phyloP scores from a whole-genome alignment of 768 basidiomycete species.

The Termitomyces sp. region DNA sequence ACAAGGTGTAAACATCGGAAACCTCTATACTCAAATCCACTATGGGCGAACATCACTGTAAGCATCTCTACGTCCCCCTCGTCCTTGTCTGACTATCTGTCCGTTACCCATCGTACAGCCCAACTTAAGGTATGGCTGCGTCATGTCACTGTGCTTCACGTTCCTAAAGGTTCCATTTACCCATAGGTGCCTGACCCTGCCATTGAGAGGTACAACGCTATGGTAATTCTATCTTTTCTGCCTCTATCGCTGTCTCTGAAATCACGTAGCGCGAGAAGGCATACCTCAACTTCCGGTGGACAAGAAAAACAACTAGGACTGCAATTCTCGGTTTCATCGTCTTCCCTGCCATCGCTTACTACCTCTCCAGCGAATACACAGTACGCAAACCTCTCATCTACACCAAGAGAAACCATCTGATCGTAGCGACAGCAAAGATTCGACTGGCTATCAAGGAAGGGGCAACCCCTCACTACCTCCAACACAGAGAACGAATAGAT shows the following conservation, averaged over 20 bases:
- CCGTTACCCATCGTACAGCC: slow-evolving; percentile 30
- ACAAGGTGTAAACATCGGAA: slow-evolving; percentile 23
- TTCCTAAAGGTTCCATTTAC: not conserved
- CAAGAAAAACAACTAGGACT: slow-evolving; percentile 55
- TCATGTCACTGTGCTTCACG: not conserved
- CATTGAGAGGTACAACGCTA: slow-evolving; percentile 49
- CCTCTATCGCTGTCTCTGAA: slow-evolving; percentile 1
- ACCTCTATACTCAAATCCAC: slow-evolving; percentile 23
- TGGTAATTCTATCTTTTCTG: slow-evolving; percentile 26
- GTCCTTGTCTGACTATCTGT: slow-evolving; percentile 2
- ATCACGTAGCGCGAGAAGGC: slow-evolving; percentile 67
- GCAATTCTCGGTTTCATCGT: slow-evolving; percentile 59
- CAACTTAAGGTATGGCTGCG: slow-evolving; percentile 44
- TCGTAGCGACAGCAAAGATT: slow-evolving; percentile 26
- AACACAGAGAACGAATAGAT: slow-evolving; percentile 12
- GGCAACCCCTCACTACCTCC: slow-evolving; percentile 23
- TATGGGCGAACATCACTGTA: slow-evolving; percentile 64
- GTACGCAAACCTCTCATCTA: slow-evolving; percentile 21
- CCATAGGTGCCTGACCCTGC: slow-evolving; percentile 44
- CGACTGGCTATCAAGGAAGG: slow-evolving; percentile 52
- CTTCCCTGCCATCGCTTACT: slow-evolving; percentile 54
- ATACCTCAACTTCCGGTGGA: slow-evolving; percentile 83
- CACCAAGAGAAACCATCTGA: not conserved
- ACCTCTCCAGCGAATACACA: slow-evolving; percentile 38
- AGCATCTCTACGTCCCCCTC: slow-evolving; percentile 11